Conservation (phyloP, 2,329 filamentous ascomycete genomes). For the Exophiala aquamarina region DNA sequence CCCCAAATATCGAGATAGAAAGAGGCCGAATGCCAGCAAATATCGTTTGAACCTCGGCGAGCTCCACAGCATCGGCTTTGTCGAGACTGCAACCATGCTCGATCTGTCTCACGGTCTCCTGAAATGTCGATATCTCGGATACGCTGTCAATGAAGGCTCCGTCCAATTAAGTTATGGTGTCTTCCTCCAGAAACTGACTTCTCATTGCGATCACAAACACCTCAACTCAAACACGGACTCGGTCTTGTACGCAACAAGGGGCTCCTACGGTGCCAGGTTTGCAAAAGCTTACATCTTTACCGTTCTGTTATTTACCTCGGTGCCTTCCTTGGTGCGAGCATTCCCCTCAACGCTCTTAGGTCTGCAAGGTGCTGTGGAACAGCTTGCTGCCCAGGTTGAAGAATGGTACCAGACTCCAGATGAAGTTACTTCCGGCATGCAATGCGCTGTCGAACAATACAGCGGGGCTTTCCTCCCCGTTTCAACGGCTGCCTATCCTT, state of each 20-base stretch:
- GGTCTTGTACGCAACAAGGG: not conserved
- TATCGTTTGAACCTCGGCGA: not conserved
- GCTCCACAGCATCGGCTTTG: constrained; percentile 2
- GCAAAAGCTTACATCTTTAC: not conserved
- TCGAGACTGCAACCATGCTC: constrained; percentile 6
- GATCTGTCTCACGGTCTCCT: constrained; percentile 3
- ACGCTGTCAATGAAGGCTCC: constrained; percentile 2
- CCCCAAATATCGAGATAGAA: not conserved
- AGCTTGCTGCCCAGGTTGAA: not conserved
- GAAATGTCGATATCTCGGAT: constrained; percentile 4
- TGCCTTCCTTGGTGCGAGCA: constrained; percentile 6
- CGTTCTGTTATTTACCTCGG: constrained; percentile 7
- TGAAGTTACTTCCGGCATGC: not conserved
- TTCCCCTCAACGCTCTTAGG: constrained; percentile 4
- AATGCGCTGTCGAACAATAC: not conserved
- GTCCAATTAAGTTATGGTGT: constrained; percentile 6
- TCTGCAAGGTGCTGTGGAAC: not conserved
- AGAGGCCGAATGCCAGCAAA: no score
- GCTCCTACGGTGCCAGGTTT: not conserved
- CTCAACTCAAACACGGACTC: not conserved
- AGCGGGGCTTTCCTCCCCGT: not conserved
- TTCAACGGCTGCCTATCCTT: constrained; percentile 1
- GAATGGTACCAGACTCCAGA: not conserved
- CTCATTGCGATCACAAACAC: constrained; percentile 4
- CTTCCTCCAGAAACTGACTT: constrained; percentile 4